Percentiles rank a stretch among this genome's conserved stretches.
phyloP scores from a whole-genome alignment of 1,139 yeast species.

The Schizosaccharomyces versatilis region DNA sequence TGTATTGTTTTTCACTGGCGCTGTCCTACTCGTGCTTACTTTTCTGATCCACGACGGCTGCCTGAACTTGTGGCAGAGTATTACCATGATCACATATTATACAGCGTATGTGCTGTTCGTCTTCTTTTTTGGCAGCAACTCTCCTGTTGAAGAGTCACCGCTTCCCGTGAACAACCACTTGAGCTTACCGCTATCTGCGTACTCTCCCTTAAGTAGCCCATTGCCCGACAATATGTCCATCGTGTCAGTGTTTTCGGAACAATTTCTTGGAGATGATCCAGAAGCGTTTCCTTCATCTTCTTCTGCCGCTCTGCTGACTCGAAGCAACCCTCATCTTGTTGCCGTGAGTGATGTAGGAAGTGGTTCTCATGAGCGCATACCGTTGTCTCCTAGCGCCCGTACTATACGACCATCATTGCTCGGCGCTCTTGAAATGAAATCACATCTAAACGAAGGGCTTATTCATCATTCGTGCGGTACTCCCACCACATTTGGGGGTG shows the following conservation, averaged over 20 bases:
- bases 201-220: constrained; percentile 3
- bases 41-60: constrained; percentile 22
- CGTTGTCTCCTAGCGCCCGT: constrained; percentile 4
- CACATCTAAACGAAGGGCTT: background rate
- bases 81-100: constrained; percentile 30
- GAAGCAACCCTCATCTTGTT: background rate
- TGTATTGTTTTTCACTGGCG: constrained; percentile 28
- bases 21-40: constrained; percentile 24
- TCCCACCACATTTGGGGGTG: background rate
- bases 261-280: background rate
- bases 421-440: constrained; percentile 19
- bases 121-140: constrained; percentile 16
- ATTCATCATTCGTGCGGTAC: background rate
- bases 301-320: constrained; percentile 2
- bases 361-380: background rate
- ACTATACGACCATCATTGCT: constrained; percentile 25
- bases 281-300: constrained; percentile 5
- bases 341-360: background rate
- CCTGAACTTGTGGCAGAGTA: constrained; percentile 27
- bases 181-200: constrained; percentile 2
- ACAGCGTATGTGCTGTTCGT: constrained; percentile 32
- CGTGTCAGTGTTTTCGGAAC: background rate
- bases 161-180: constrained; percentile 3
- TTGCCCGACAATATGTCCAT: constrained; percentile 4
- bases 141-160: background rate